A percentile compares a stretch with the other conserved stretches of the same genome.
Evolutionary conservation across 768 basidiomycete species (phyloP).

Genomic region (Chiua virens): DNA sequence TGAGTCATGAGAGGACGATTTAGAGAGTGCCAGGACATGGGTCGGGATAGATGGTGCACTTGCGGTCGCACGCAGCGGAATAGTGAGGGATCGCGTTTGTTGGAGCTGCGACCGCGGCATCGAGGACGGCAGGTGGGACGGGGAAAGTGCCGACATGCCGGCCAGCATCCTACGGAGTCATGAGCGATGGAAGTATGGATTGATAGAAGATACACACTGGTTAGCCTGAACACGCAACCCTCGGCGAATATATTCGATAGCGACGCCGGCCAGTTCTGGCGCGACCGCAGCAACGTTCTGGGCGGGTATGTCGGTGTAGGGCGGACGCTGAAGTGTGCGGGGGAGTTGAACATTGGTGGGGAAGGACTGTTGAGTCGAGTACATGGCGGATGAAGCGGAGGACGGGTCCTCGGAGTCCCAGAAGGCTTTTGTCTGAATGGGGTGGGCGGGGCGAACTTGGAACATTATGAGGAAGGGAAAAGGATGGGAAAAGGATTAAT

Average conservation of each 20-base stretch:
- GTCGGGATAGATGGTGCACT: conserved; percentile 39
- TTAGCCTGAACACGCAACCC: conserved; percentile 45
- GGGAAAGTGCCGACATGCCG: conserved; percentile 46
- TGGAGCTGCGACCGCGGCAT: conserved; percentile 33
- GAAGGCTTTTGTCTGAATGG: conserved; percentile 37
- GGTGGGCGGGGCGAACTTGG: conserved; percentile 35
- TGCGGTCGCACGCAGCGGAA: conserved; percentile 31
- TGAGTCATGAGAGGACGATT: conserved; percentile 30
- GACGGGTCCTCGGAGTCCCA: conserved; percentile 34
- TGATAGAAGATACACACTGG: conserved; percentile 35
- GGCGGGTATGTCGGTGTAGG: conserved; percentile 54
- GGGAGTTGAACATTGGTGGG: conserved; percentile 60
- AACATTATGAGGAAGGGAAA: conserved; percentile 27
- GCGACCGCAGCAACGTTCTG: conserved; percentile 57
- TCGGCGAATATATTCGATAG: conserved; percentile 64
- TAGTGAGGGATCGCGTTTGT: conserved; percentile 30
- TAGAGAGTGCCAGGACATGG: conserved; percentile 52
- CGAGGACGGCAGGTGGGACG: conserved; percentile 41
- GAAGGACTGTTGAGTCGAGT: conserved; percentile 29
- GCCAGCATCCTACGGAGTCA: conserved; percentile 37
- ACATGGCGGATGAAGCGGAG: conserved; percentile 22
- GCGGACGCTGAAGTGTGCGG: conserved; percentile 65
- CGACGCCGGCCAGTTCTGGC: conserved; percentile 48
- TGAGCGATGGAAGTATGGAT: conserved; percentile 28
- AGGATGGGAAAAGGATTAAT: conserved; percentile 18